A percentile compares a stretch with the other conserved stretches of the same genome.
Conservation (phyloP, 345 rosid species). For the Eucalyptus viminalis region DNA sequence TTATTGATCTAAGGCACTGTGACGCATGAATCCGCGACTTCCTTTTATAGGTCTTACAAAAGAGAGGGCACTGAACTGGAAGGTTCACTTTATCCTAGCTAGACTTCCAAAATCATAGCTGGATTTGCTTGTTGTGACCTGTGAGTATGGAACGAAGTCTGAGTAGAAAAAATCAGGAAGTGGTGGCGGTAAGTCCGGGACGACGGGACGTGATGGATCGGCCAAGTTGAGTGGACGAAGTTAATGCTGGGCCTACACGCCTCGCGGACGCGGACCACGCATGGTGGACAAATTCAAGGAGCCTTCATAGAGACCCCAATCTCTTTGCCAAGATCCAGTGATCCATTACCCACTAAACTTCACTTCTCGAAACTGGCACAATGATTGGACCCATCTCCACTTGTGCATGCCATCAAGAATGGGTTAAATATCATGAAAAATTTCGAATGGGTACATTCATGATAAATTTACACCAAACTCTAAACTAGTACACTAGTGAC, state of each 20-base stretch:
- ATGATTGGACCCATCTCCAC: not conserved
- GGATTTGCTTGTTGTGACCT: not conserved
- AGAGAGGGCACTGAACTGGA: not conserved
- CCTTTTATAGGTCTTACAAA: not conserved
- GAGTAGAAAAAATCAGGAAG: not conserved
- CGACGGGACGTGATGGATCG: not conserved
- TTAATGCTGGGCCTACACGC: not conserved
- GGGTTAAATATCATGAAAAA: accelerated
- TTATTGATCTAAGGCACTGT: not conserved
- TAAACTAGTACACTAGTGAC: accelerated
- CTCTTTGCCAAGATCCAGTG: not conserved
- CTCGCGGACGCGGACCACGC: not conserved
- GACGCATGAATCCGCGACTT: accelerated
- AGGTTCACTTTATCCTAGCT: not conserved
- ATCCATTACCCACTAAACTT: not conserved
- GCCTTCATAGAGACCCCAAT: not conserved
- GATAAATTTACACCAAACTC: accelerated
- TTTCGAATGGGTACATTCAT: accelerated
- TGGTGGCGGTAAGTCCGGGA: not conserved
- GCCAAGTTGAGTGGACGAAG: not conserved
- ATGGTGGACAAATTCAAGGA: not conserved
- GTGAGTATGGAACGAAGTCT: not conserved
- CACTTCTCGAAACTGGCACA: not conserved
- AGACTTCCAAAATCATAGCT: not conserved
- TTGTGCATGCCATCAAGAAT: not conserved